Evolutionary conservation across 768 basidiomycete genomes (phyloP), one percentile per base, ranked within the genome.

Genomic region (Plicaturopsis crispa): DNA sequence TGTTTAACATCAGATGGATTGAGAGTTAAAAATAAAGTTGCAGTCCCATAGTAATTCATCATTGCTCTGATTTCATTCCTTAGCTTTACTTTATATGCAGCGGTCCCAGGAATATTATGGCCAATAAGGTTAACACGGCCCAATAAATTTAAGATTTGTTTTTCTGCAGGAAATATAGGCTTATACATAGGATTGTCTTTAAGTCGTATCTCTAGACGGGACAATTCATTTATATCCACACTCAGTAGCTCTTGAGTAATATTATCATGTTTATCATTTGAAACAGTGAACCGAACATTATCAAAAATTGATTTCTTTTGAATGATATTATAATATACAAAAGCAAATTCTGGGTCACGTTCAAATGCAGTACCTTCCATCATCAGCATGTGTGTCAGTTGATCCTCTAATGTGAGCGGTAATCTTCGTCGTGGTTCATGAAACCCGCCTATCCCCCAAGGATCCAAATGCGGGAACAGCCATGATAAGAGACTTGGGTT

Each of bases 1-100:
- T 63, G 67, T 24, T 65, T 56, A 0, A 65, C 47, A 39, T 68
- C 66, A 14, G 60, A 57, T 16, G 69, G 69, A 50, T 71, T 71
- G 4, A 69, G 56, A 0, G 69, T 73, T 1, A 73, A 36, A 42
- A 54, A 73, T 20, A 71, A 65, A 18, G 46, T 60, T 3, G 66
- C 68, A 1, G 64, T 7, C 0, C 69, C 66, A 14, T 56, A 41
- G 1, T 52, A 43, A 5, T 54, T 49, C 26, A 61, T 66, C 12
- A 69, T 22, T 1, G 35, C 53, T 3, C 55, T 33, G 16, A 69
- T 66, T 44, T 70, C 58, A 56, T 70, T 70, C 0, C 61, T 33
- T 49, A 61, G 57, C 0, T 24, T 23, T 0, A 55, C 16, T 26
- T 53, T 46, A 1, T 60, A 41, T 0, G 62, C 50, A 1, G 59